Conservation (phyloP, 2,329 filamentous ascomycete genomes). For the Xylaria digitata region DNA sequence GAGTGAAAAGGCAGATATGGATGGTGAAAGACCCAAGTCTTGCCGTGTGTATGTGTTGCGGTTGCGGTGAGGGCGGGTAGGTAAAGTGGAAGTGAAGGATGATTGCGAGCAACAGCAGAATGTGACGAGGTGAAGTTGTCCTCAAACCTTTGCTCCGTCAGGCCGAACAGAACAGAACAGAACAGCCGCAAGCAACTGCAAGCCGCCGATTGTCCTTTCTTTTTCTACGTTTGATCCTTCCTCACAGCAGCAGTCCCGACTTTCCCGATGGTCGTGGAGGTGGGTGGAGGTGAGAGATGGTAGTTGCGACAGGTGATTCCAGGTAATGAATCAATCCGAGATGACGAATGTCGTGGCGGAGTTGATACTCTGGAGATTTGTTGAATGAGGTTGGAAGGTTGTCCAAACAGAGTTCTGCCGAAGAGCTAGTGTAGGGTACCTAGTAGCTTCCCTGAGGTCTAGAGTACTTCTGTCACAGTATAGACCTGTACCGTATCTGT, state of each 20-base stretch:
- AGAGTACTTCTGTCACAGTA: background rate
- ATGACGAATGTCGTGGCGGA: constrained; percentile 19
- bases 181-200: constrained; percentile 42
- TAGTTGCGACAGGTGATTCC: constrained; percentile 21
- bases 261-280: constrained; percentile 1
- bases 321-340: constrained; percentile 7
- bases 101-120: constrained; percentile 45
- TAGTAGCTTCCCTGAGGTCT: constrained; percentile 21
- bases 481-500: background rate
- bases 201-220: constrained; percentile 42
- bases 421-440: constrained; percentile 15
- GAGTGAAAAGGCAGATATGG: constrained; percentile 10
- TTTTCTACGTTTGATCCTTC: constrained; percentile 30
- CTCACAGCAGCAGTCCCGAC: constrained; percentile 9
- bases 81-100: constrained; percentile 42
- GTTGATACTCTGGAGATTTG: constrained; percentile 25
- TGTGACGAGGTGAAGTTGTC: constrained; percentile 49
- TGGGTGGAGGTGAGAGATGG: constrained; percentile 11
- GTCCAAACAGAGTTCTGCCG: constrained; percentile 28
- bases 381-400: constrained; percentile 36
- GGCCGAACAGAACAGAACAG: constrained; percentile 44
- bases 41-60: no score
- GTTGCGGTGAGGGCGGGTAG: constrained; percentile 42
- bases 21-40: constrained; percentile 17
- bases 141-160: constrained; percentile 55